Evolutionary conservation across 129 eudicot genomes (phyloP).

Genomic region (Arctium lappa): DNA sequence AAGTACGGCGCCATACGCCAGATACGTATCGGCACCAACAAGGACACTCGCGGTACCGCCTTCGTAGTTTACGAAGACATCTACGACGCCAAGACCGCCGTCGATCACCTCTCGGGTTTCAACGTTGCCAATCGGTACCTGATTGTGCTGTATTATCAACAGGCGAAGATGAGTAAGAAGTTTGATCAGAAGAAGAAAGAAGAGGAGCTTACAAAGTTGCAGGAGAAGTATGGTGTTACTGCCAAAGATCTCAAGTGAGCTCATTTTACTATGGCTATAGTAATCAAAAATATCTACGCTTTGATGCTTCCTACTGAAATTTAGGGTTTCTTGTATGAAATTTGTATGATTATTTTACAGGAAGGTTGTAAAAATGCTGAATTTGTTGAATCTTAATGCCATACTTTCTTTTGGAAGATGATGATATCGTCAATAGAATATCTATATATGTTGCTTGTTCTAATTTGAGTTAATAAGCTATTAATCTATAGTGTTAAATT

Average conservation of each 20-base stretch:
- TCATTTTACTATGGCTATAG: background rate
- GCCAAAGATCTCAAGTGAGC: slow-evolving; percentile 51
- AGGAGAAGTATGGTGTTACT: slow-evolving; percentile 74
- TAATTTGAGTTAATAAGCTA: background rate
- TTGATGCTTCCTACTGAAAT: background rate
- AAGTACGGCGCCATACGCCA: slow-evolving; percentile 86
- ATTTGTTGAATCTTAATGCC: background rate
- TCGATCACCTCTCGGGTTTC: slow-evolving; percentile 68
- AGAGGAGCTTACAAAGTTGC: slow-evolving; percentile 63
- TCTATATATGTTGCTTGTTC: background rate
- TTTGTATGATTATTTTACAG: background rate
- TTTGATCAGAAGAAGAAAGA: slow-evolving; percentile 73
- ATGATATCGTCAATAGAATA: background rate
- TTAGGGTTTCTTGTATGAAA: background rate
- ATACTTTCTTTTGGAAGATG: background rate
- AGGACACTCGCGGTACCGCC: slow-evolving; percentile 80
- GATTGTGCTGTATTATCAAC: slow-evolving; percentile 79
- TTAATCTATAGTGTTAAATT: background rate
- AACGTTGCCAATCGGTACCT: slow-evolving; percentile 74
- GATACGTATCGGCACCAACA: slow-evolving; percentile 66
- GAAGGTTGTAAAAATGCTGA: background rate
- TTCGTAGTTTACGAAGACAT: slow-evolving; percentile 80
- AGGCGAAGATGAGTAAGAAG: slow-evolving; percentile 85
- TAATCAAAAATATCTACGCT: background rate
- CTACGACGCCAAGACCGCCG: slow-evolving; percentile 83